Evolutionary conservation across 805 yeast species (phyloP), one percentile per base, ranked within the genome.

Genomic region (Grigorovia yakushimaensis): DNA sequence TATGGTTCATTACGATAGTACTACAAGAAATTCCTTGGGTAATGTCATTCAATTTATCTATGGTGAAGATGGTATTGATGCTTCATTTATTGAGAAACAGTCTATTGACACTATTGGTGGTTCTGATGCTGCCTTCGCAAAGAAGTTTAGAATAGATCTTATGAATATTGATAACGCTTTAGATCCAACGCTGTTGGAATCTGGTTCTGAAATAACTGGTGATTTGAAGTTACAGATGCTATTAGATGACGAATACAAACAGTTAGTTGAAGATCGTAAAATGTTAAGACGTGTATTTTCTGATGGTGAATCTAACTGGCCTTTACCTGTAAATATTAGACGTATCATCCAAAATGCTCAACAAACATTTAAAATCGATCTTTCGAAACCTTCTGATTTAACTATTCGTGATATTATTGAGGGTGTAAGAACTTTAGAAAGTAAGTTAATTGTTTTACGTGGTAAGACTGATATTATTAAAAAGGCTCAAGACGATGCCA

Each of bases 51-150:
- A 93, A 68, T 93, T 93, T 68, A 86, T 87, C 35, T 93, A 93
- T 62, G 99, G 99, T 67, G 98, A 98, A 52, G 99, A 93, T 67
- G 96, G 98, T 43, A 89, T 93, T 59, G 99, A 93, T 73, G 98
- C 96, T 61, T 85, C 97, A 24, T 95, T 89, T 64, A 97, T 93
- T 51, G 99, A 93, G 67, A 88, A 86, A 63, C 99, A 93, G 70
- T 79, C 95, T 10, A 78, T 93, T 48, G 98, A 93, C 63, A 86
- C 97, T 2, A 85, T 93, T 60, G 95, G 97, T 35, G 97, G 97
- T 15, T 84, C 95, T 11, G 87, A 86, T 65, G 80, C 70, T 11
- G 77, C 83, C 6, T 93, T 93, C 63, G 96, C 84, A 56, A 76
- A 74, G 60, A 80, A 89, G 52, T 93, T 86, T 71, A 80, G 86